Evolutionary conservation across 106 monocot genomes (phyloP).

Genomic region (Acorus gramineus): DNA sequence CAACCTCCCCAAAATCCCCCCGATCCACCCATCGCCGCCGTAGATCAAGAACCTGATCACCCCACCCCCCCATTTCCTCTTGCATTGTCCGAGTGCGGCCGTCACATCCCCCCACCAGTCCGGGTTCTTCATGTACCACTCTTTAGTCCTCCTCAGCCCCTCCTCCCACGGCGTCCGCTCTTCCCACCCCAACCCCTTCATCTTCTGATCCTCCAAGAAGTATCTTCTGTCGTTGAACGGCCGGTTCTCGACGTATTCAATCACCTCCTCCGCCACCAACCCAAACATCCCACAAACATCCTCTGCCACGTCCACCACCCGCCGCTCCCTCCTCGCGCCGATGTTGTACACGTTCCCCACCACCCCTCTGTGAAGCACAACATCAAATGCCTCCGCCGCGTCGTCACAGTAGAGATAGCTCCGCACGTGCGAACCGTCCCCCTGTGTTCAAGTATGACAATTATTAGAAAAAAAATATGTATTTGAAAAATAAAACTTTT

Average conservation of each 20-base stretch:
- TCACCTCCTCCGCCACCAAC: conserved; percentile 11
- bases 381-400: conserved; percentile 26
- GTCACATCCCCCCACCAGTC: conserved; percentile 46
- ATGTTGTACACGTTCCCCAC: conserved; percentile 27
- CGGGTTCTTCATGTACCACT: conserved; percentile 44
- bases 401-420: conserved; percentile 31
- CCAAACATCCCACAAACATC: conserved; percentile 19
- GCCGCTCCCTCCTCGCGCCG: conserved; percentile 22
- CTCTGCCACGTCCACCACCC: conserved; percentile 21
- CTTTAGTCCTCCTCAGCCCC: conserved; percentile 44
- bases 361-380: conserved; percentile 24
- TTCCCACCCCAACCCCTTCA: conserved; percentile 45
- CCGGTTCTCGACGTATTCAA: conserved; percentile 41
- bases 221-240: conserved; percentile 55
- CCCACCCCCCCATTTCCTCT: no score
- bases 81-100: conserved; percentile 14
- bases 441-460: conserved; percentile 1
- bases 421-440: conserved; percentile 23
- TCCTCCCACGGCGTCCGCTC: conserved; percentile 46
- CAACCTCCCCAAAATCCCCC: neutral
- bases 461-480: no score
- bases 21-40: no score
- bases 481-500: no score
- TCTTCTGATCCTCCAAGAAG: conserved; percentile 50
- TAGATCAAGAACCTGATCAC: no score